Evolutionary conservation across 148 eudicot genomes (phyloP).

Genomic region (Rhododendron kiyosumense): DNA sequence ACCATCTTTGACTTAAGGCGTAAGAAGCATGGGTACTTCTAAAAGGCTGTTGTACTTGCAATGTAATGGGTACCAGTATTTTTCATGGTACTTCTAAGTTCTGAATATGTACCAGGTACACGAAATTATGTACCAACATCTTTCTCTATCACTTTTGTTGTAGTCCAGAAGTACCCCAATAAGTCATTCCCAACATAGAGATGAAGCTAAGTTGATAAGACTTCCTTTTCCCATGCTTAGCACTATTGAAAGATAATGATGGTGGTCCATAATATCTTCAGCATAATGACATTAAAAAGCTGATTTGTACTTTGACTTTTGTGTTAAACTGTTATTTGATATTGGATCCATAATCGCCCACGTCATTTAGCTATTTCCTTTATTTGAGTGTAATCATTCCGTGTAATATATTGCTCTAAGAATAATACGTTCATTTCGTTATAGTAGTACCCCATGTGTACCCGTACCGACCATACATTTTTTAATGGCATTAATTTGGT

Average conservation of each 20-base stretch:
- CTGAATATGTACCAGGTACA: neutral
- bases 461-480: neutral
- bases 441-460: neutral
- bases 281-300: neutral
- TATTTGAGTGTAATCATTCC: neutral
- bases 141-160: neutral
- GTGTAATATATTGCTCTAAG: neutral
- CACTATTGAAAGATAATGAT: neutral
- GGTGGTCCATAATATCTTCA: neutral
- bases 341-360: neutral
- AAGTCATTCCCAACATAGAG: neutral
- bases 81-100: neutral
- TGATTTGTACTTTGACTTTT: neutral
- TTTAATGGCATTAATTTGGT: neutral
- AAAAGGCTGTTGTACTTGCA: neutral
- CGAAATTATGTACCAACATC: neutral
- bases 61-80: neutral
- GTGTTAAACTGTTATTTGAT: neutral
- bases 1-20: neutral
- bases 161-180: neutral
- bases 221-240: neutral
- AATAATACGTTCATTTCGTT: neutral
- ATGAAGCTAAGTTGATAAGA: neutral
- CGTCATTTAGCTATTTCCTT: neutral
- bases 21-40: neutral